Evolutionary conservation across 371 early-diverging fungal genomes (phyloP).

Genomic region (Apophysomyces ossiformis): DNA sequence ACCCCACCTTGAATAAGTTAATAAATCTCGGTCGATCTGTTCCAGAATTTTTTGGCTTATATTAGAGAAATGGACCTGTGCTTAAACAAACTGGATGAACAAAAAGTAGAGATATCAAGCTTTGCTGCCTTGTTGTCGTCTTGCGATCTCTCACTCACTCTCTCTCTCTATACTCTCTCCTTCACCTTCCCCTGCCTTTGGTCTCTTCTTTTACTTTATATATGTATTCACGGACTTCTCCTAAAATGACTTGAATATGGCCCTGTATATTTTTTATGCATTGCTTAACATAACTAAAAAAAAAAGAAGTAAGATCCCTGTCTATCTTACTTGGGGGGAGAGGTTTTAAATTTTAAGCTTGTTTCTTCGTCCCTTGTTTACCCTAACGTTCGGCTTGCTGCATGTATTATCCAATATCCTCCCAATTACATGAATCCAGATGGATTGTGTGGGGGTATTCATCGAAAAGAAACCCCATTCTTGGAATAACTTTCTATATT

Average conservation of each 20-base stretch:
- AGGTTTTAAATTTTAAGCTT: neutral
- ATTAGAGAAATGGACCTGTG: no score
- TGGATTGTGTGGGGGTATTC: neutral
- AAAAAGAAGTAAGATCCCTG: neutral
- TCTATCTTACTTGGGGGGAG: no score
- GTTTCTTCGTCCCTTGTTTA: slow-evolving; percentile 1
- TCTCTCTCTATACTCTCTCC: no score
- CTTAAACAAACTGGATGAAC: no score
- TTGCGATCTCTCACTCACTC: neutral
- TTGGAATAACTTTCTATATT: no score
- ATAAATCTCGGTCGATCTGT: slow-evolving; percentile 6
- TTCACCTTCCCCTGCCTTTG: neutral
- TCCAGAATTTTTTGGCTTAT: neutral
- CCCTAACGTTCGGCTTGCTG: neutral
- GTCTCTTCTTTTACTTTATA: neutral
- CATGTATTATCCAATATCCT: slow-evolving; percentile 1
- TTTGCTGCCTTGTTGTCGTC: neutral
- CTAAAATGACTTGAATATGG: slow-evolving; percentile 4
- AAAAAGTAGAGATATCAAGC: no score
- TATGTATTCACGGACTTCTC: neutral
- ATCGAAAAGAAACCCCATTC: neutral
- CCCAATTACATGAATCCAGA: neutral
- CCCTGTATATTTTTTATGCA: neutral
- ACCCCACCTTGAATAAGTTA: neutral
- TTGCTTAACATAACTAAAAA: neutral